Conservation (phyloP, 805 yeast species). For the Debaryomyces maramus region DNA sequence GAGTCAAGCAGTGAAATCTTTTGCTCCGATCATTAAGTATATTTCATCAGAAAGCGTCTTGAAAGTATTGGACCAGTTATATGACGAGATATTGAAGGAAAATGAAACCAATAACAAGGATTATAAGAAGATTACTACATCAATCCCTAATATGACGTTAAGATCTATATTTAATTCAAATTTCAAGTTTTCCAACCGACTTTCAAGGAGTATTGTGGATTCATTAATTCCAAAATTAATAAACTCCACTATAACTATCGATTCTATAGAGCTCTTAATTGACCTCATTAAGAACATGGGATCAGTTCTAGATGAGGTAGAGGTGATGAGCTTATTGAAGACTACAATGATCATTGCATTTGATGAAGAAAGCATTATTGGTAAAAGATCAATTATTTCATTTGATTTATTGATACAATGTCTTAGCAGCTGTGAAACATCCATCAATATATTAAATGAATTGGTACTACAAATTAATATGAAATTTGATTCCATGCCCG, state of each 20-base stretch:
- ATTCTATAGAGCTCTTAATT: constrained; percentile 59
- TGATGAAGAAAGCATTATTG: constrained; percentile 42
- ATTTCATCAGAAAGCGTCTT: constrained; percentile 30
- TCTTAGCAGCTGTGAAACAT: constrained; percentile 10
- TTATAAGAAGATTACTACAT: constrained; percentile 33
- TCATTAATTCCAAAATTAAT: constrained; percentile 40
- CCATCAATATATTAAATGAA: constrained; percentile 12
- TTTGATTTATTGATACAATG: constrained; percentile 43
- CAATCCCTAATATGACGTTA: constrained; percentile 55
- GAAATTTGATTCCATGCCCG: constrained; percentile 16
- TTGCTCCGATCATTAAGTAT: constrained; percentile 44
- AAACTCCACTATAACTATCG: constrained; percentile 42
- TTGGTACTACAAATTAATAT: constrained; percentile 15
- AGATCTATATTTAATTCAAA: constrained; percentile 38
- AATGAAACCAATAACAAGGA: constrained; percentile 15
- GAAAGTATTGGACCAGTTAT: constrained; percentile 32
- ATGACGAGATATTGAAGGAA: constrained; percentile 17
- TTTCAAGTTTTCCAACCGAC: constrained; percentile 20
- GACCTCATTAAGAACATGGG: constrained; percentile 57
- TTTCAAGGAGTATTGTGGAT: constrained; percentile 33
- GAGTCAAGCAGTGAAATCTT: constrained; percentile 66
- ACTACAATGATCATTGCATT: constrained; percentile 39
- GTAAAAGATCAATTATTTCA: constrained; percentile 51
- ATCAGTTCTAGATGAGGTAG: constrained; percentile 33
- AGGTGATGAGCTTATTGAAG: constrained; percentile 26